These are phyloP conservation scores for Rhizophagus clarus DNA, from an alignment of 192 early-diverging fungal genomes.

Conservation along the genomic window DNA sequence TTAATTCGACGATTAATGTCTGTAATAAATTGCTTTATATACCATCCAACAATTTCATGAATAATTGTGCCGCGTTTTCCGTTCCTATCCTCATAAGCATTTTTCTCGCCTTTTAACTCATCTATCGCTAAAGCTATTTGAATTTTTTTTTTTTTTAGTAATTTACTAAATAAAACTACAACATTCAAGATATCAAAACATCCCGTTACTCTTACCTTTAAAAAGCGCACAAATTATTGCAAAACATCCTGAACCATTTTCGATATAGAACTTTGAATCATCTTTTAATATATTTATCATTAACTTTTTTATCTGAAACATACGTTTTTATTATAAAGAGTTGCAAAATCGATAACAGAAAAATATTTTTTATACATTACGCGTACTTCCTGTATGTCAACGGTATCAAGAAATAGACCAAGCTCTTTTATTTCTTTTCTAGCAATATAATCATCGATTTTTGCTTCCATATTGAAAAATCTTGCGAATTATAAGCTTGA, in stretches of 20 bases:
- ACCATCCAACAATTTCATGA: slow-evolving; percentile 13
- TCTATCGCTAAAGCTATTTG: background rate
- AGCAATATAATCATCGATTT: background rate
- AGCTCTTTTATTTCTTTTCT: slow-evolving; percentile 1
- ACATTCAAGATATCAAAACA: background rate
- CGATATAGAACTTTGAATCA: background rate
- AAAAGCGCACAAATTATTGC: slow-evolving; percentile 3
- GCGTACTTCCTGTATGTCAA: slow-evolving; percentile 8
- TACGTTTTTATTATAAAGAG: background rate
- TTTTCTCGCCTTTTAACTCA: background rate
- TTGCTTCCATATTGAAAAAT: slow-evolving; percentile 6
- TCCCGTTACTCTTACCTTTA: background rate
- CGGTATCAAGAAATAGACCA: background rate
- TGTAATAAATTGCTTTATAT: background rate
- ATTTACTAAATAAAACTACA: background rate
- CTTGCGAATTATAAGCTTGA: background rate
- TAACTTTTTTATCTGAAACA: background rate
- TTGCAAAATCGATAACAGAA: background rate
- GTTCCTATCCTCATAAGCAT: background rate
- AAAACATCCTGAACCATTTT: slow-evolving; percentile 1
- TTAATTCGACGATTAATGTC: background rate
- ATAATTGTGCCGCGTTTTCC: slow-evolving; percentile 7
- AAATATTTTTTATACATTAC: background rate
- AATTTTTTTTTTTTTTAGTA: background rate
- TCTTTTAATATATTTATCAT: background rate